These are phyloP conservation scores for Gardenia jasminoides DNA, from an alignment of 257 asterid species.

Conservation along the genomic window DNA sequence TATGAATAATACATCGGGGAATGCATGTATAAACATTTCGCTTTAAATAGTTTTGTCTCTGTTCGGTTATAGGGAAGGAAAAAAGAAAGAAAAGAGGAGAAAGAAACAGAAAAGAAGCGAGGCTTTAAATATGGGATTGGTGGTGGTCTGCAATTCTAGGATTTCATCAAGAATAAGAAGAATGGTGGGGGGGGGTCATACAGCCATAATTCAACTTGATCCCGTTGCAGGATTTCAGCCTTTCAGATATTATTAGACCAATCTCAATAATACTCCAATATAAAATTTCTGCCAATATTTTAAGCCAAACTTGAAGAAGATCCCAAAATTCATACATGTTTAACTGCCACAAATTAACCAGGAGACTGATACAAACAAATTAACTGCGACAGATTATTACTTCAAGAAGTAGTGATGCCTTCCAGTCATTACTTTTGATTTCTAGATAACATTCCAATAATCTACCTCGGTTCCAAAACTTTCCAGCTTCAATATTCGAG, in stretches of 20 bases:
- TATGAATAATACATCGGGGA: conserved; percentile 2
- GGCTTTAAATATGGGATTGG: not conserved
- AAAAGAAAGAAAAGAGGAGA: not conserved
- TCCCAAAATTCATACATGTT: not conserved
- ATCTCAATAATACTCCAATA: not conserved
- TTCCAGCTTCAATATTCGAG: not conserved
- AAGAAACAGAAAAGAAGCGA: conserved; percentile 13
- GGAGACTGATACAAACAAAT: not conserved
- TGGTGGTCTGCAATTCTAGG: conserved; percentile 1
- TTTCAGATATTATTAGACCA: not conserved
- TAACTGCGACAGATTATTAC: not conserved
- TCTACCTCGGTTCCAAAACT: not conserved
- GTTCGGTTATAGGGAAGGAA: conserved; percentile 16
- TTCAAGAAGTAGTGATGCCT: not conserved
- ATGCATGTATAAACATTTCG: not conserved
- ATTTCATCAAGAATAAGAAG: conserved; percentile 6
- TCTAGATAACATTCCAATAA: too few relatives aligned
- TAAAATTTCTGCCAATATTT: not conserved
- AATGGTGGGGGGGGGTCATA: not conserved
- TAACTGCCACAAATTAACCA: not conserved
- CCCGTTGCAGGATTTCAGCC: conserved; percentile 6
- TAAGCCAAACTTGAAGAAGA: not conserved
- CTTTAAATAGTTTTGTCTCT: conserved; percentile 12
- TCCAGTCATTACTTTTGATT: not conserved
- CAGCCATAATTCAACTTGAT: not conserved